Conservation (phyloP, 768 basidiomycete species). For the Candolleomyces efflorescens region DNA sequence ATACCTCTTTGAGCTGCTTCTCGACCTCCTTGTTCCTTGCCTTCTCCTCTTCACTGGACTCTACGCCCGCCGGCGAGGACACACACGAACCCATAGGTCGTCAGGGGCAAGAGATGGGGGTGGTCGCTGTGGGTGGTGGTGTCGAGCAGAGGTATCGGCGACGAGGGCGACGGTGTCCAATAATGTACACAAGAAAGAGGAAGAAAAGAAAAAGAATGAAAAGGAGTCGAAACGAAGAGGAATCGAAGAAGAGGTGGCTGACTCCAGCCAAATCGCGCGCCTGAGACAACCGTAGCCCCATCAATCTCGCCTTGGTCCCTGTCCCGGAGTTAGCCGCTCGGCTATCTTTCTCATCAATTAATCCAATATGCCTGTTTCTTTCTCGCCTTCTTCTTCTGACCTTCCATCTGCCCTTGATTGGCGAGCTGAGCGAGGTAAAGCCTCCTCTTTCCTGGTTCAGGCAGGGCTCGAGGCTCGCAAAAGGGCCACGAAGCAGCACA, state of each 20-base stretch:
- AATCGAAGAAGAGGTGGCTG: neutral
- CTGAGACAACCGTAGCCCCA: neutral
- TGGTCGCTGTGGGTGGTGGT: neutral
- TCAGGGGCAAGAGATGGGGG: neutral
- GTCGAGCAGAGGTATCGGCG: neutral
- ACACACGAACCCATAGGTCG: constrained; percentile 75
- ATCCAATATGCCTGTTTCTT: no score
- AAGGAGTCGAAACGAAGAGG: neutral
- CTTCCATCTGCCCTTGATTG: no score
- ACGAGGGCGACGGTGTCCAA: neutral
- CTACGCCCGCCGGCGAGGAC: constrained; percentile 53
- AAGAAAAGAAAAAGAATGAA: neutral
- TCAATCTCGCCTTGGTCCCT: no score
- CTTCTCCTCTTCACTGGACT: constrained; percentile 68
- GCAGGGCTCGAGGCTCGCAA: no score
- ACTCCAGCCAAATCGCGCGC: neutral
- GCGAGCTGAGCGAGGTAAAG: no score
- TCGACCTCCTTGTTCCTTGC: constrained; percentile 64
- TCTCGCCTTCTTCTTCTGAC: no score
- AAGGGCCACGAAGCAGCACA: no score
- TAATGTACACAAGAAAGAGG: neutral
- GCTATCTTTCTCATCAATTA: no score
- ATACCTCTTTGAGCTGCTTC: constrained; percentile 72
- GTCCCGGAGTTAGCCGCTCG: no score
- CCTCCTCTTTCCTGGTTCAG: no score